Evolutionary conservation across 768 basidiomycete genomes (phyloP), one percentile per base, ranked within the genome.

Genomic region (Dioszegia crocea): DNA sequence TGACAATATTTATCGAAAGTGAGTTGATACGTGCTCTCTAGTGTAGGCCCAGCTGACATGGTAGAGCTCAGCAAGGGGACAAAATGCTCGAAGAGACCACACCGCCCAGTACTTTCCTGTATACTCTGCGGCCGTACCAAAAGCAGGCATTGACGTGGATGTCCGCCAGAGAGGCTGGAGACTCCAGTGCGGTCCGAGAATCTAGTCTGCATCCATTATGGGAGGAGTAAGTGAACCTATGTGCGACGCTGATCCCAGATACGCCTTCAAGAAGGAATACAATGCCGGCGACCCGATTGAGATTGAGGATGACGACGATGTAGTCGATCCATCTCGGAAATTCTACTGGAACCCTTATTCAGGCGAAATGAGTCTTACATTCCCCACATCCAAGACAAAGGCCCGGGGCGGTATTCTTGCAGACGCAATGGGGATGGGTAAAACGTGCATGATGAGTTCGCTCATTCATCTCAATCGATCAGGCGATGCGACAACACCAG

Each of bases 101-200:
- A 30, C 89, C 92, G 5, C 80, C 85, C 0, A 80, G 84, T 1
- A 84, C 87, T 0, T 97, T 97, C 74, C 81, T 83, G 0, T 77
- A 93, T 33, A 85, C 81, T 2, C 78, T 94, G 26, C 83, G 90
- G 45, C 85, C 85, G 36, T 97, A 98, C 77, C 94, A 97, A 71
- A 94, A 91, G 71, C 94, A 98, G 76, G 94, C 92, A 0, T 79
- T 97, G 45, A 80, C 80, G 36, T 98, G 93, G 93, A 92, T 96
- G 92, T 80, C 85, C 64, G 87, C 88, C 2, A 80, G 91, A 53
- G 94, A 98, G 78, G 83, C 82, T 1, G 88, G 88, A 2, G 81
- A 84, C 19, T 80, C 81, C 62, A 84, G 87, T 56, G 27, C 40
- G 23, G 88, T 76, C 3, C 84, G 64, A 86, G 71, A 82, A 82